phyloP scores from a whole-genome alignment of 1,284 basidiomycete species.

The Cutaneotrichosporon arboriforme region DNA sequence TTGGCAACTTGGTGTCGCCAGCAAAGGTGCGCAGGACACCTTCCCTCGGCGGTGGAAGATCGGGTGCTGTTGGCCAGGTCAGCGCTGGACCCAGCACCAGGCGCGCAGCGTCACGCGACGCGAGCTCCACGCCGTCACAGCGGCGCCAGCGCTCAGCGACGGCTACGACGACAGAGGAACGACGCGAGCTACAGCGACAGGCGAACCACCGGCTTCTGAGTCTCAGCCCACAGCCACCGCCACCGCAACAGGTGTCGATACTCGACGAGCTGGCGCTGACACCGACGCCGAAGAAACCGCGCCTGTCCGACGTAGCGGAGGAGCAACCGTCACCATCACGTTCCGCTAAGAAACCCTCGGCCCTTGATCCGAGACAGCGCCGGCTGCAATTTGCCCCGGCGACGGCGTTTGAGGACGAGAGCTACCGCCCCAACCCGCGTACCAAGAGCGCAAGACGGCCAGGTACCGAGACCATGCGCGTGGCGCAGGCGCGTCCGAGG shows the following conservation, averaged over 20 bases:
- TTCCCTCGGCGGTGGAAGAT: no score
- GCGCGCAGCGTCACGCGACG: not conserved
- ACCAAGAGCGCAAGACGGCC: not conserved
- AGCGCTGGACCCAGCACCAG: not conserved
- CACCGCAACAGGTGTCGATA: not conserved
- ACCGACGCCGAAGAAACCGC: conserved; percentile 2
- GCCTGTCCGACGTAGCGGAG: no score
- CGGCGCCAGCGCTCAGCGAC: not conserved
- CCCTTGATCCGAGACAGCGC: not conserved
- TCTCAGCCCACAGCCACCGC: not conserved
- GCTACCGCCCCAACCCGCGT: conserved; percentile 8
- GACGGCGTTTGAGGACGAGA: conserved; percentile 8
- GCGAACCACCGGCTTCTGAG: not conserved
- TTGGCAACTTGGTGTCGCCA: no score
- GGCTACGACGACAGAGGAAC: not conserved
- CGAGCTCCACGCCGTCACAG: no score
- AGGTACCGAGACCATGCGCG: not conserved
- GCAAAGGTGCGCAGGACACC: no score
- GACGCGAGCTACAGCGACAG: not conserved
- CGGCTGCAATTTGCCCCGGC: not conserved
- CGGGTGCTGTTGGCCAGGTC: not conserved
- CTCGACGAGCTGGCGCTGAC: conserved; percentile 1
- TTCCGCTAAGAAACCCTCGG: not conserved
- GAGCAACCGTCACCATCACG: no score
- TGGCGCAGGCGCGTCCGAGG: not conserved